These are phyloP conservation scores for Tephrocybe sp. DNA, from an alignment of 768 basidiomycete species.

Conservation along the genomic window DNA sequence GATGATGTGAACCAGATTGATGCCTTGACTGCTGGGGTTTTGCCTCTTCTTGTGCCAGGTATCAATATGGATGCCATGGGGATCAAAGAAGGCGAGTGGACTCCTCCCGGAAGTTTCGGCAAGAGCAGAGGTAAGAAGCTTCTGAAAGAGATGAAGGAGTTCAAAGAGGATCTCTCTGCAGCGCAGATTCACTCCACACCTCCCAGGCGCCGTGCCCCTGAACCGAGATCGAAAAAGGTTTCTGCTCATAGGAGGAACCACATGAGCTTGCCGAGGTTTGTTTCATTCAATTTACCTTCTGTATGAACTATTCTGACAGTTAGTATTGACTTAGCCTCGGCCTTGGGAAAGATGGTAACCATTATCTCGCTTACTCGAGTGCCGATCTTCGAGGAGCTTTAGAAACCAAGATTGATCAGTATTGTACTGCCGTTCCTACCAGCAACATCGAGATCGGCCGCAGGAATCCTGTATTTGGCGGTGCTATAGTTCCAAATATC, in stretches of 20 bases:
- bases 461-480: conserved; percentile 48
- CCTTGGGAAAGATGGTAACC: conserved; percentile 57
- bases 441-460: conserved; percentile 38
- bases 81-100: conserved; percentile 45
- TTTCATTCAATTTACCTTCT: conserved; percentile 1
- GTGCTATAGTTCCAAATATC: conserved; percentile 34
- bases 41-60: conserved; percentile 67
- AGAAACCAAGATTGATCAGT: conserved; percentile 38
- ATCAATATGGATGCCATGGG: conserved; percentile 56
- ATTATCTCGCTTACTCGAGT: conserved; percentile 49
- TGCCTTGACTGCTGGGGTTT: conserved; percentile 63
- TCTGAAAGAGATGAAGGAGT: conserved; percentile 36
- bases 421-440: conserved; percentile 29
- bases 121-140: conserved; percentile 37
- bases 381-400: conserved; percentile 52
- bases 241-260: conserved; percentile 59
- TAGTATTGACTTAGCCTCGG: conserved; percentile 42
- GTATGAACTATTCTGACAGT: neutral
- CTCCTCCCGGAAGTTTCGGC: conserved; percentile 38
- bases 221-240: conserved; percentile 36
- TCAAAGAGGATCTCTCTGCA: conserved; percentile 50
- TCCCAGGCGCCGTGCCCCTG: conserved; percentile 30
- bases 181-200: conserved; percentile 64
- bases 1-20: conserved; percentile 67
- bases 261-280: conserved; percentile 67